Evolutionary conservation across 768 basidiomycete species (phyloP).

Genomic region (Amanita inopinata): DNA sequence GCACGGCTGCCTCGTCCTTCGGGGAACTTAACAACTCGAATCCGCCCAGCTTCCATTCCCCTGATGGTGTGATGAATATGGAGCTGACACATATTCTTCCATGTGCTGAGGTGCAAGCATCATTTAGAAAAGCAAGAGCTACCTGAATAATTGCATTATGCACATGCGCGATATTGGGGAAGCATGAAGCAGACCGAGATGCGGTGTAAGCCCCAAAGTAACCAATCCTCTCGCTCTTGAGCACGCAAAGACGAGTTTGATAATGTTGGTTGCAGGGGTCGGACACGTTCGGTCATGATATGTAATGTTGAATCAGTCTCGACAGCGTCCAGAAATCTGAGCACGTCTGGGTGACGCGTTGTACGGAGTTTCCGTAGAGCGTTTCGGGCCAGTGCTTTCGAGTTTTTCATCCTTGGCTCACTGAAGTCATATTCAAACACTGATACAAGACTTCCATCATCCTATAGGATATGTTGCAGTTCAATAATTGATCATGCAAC

Average conservation of each 20-base stretch:
- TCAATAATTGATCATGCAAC: neutral
- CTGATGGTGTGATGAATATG: constrained; percentile 85
- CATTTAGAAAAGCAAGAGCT: constrained; percentile 85
- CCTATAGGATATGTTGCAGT: constrained; percentile 37
- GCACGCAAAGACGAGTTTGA: constrained; percentile 52
- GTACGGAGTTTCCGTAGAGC: constrained; percentile 83
- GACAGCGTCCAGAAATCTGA: constrained; percentile 90
- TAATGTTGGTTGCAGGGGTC: constrained; percentile 57
- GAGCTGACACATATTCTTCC: constrained; percentile 67
- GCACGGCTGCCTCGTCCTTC: constrained; percentile 65
- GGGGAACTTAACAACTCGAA: constrained; percentile 84
- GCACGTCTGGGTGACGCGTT: constrained; percentile 89
- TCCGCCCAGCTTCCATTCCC: constrained; percentile 96
- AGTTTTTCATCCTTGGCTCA: constrained; percentile 44
- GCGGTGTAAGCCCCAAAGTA: constrained; percentile 89
- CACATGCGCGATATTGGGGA: constrained; percentile 1
- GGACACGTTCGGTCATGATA: constrained; percentile 92
- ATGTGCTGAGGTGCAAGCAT: constrained; percentile 72
- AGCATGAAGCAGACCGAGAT: constrained; percentile 50
- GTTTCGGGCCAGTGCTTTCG: constrained; percentile 77
- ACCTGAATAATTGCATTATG: constrained; percentile 37
- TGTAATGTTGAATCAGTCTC: constrained; percentile 83
- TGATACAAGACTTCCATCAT: constrained; percentile 78
- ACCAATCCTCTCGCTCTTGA: constrained; percentile 77
- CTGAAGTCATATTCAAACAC: constrained; percentile 87